Evolutionary conservation across 176 grass and related monocot species (phyloP).

Genomic region (Bothriochloa decipiens): DNA sequence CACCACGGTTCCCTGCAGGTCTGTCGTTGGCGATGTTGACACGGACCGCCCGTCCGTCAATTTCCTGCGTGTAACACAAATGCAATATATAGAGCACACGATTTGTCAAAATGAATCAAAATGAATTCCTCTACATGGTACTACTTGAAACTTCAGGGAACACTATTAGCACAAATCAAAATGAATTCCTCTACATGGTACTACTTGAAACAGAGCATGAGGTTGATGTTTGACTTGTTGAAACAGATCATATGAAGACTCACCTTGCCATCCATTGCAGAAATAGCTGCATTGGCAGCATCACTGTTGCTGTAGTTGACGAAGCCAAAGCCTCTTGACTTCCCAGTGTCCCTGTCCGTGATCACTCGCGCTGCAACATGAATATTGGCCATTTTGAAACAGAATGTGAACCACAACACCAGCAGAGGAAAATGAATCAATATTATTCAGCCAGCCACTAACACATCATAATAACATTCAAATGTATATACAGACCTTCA

Average conservation of each 20-base stretch:
- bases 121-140: background rate
- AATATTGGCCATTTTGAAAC: constrained; percentile 15
- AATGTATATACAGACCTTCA: constrained; percentile 57
- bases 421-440: background rate
- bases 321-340: constrained; percentile 94
- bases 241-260: background rate
- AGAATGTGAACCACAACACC: background rate
- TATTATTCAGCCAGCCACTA: background rate
- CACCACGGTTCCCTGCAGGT: constrained; percentile 38
- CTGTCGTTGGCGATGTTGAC: constrained; percentile 77
- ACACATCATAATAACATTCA: background rate
- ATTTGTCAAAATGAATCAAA: background rate
- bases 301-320: constrained; percentile 47
- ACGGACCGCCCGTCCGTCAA: constrained; percentile 60
- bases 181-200: background rate
- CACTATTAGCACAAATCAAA: background rate
- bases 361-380: constrained; percentile 66
- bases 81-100: background rate
- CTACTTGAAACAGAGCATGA: background rate
- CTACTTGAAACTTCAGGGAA: background rate
- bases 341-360: constrained; percentile 65
- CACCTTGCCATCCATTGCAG: constrained; percentile 81
- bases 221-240: background rate
- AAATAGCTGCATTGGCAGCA: constrained; percentile 41
- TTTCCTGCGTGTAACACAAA: constrained; percentile 48